phyloP scores from a whole-genome alignment of 805 yeast genomes.

The Candida parachauliodes region DNA sequence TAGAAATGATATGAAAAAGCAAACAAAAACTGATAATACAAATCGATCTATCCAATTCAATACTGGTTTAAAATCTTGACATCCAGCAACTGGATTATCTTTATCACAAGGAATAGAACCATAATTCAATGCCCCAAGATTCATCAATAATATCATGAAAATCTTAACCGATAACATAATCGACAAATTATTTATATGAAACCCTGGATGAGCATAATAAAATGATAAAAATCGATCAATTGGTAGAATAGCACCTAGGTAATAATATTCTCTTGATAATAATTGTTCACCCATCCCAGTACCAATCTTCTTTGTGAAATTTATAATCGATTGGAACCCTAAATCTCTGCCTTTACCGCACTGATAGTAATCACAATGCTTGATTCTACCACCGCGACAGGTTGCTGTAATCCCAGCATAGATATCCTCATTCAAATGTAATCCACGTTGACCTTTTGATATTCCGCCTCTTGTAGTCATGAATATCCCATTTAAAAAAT shows the following conservation, averaged over 20 bases:
- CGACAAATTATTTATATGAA: slow-evolving; percentile 86
- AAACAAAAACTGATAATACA: slow-evolving; percentile 85
- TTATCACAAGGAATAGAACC: slow-evolving; percentile 70
- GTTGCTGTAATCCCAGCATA: slow-evolving; percentile 93
- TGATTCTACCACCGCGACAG: slow-evolving; percentile 87
- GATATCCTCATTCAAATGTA: slow-evolving; percentile 91
- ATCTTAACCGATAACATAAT: slow-evolving; percentile 83
- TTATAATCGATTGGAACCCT: slow-evolving; percentile 88
- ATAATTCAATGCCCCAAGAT: slow-evolving; percentile 72
- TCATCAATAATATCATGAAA: slow-evolving; percentile 75
- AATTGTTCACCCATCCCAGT: slow-evolving; percentile 99
- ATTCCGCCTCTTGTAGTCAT: slow-evolving; percentile 97
- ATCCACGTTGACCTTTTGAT: slow-evolving; percentile 90
- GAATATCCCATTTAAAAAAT: slow-evolving; percentile 81
- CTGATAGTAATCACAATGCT: slow-evolving; percentile 93
- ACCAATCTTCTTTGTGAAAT: slow-evolving; percentile 93
- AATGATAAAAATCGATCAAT: slow-evolving; percentile 87
- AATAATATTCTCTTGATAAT: slow-evolving; percentile 86
- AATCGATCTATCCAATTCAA: slow-evolving; percentile 86
- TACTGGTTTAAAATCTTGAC: slow-evolving; percentile 84
- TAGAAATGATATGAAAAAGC: slow-evolving; percentile 86
- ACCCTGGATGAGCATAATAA: slow-evolving; percentile 96
- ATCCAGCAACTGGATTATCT: slow-evolving; percentile 45
- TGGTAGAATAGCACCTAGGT: slow-evolving; percentile 84
- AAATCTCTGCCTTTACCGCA: slow-evolving; percentile 97